Evolutionary conservation across 306 rosid species (phyloP).

Genomic region (Oxytropis ochrocephala): DNA sequence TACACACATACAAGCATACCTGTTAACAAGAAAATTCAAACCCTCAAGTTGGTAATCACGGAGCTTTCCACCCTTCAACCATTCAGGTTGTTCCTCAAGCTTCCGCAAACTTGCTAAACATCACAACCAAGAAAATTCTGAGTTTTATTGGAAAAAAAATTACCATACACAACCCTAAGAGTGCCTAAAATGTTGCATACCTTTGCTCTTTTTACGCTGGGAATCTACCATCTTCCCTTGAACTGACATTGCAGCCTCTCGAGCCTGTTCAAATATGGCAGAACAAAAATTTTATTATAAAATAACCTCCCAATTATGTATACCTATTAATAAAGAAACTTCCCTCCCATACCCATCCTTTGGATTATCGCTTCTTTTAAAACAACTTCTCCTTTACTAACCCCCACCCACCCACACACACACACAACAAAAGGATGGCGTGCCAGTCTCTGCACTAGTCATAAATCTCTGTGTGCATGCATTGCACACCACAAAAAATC

Average conservation of each 20-base stretch:
- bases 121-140: slow-evolving; percentile 18
- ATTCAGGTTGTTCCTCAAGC: slow-evolving; percentile 96
- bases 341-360: too few species aligned
- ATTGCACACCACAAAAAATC: background rate
- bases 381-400: too few species aligned
- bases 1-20: slow-evolving; percentile 37
- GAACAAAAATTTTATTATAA: background rate
- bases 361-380: too few species aligned
- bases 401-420: too few species aligned
- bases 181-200: slow-evolving; percentile 35
- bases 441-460: too few species aligned
- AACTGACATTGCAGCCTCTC: slow-evolving; percentile 84
- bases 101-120: slow-evolving; percentile 88
- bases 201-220: slow-evolving; percentile 96
- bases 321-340: too few species aligned
- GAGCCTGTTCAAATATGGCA: slow-evolving; percentile 57
- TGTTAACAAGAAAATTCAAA: slow-evolving; percentile 97
- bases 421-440: too few species aligned
- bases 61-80: slow-evolving; percentile 97
- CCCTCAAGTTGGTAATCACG: slow-evolving; percentile 99
- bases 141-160: background rate
- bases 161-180: background rate
- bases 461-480: background rate
- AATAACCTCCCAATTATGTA: background rate
- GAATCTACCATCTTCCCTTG: slow-evolving; percentile 87